These are phyloP conservation scores for Loxodes magnus DNA, from an alignment of 73 alveolate species.

Conservation along the genomic window DNA sequence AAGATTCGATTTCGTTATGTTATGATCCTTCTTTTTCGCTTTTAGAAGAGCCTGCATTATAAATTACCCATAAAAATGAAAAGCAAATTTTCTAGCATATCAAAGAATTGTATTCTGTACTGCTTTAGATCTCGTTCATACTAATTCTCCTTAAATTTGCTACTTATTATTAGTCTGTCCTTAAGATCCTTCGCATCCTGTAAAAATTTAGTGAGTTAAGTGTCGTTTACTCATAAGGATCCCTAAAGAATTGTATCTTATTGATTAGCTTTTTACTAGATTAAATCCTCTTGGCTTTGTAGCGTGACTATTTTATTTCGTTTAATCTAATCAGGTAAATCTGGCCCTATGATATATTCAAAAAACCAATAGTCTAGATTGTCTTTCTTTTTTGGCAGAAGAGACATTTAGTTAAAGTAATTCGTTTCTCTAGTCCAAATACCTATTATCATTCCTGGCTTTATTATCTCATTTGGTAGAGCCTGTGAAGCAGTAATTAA, in stretches of 20 bases:
- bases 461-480: conserved; percentile 1
- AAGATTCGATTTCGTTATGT: not conserved
- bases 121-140: conserved; percentile 8
- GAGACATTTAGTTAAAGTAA: not conserved
- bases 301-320: not conserved
- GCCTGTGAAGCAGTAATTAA: not conserved
- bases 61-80: not conserved
- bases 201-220: not conserved
- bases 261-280: not conserved
- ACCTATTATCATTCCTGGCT: conserved; percentile 8
- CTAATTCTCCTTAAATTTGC: not conserved
- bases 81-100: conserved; percentile 3
- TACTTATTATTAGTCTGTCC: conserved; percentile 1
- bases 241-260: conserved; percentile 7
- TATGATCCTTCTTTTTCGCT: not conserved
- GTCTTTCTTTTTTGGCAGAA: not conserved
- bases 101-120: no score
- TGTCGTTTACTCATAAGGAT: conserved; percentile 6
- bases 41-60: not conserved
- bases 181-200: conserved; percentile 10
- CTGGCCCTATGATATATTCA: not conserved
- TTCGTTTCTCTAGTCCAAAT: conserved; percentile 4
- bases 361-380: not conserved
- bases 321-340: not conserved
- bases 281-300: not conserved